Evolutionary conservation across 1,284 basidiomycete genomes (phyloP), one percentile per base, ranked within the genome.

Genomic region (Malassezia cuniculi): DNA sequence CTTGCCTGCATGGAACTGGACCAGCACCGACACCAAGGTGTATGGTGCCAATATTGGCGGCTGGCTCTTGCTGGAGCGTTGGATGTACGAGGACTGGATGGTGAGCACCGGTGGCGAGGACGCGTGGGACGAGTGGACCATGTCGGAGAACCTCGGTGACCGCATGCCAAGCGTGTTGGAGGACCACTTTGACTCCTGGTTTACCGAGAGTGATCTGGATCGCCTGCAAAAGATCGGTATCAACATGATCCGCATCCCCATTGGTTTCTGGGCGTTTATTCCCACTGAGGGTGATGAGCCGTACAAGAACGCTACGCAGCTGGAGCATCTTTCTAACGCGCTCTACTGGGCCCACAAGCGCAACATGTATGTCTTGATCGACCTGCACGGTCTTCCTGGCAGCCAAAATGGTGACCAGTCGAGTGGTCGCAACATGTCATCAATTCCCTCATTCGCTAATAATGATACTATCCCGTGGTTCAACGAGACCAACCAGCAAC

Each of bases 81-180:
- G 70, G 70, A 65, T 70, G 56, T 43, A 60, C 29, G 69, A 70
- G 38, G 66, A 69, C 42, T 70, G 68, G 69, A 65, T 70, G 48
- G 59, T 60, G 30, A 21, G 52, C 16, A 41, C 52, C 21, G 68
- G 55, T 17, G 63, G 67, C 17, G 7, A 47, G 16, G 52, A 68
- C 18, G 50, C 61, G 3, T 58, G 58, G 51, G 70, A 71, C 46
- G 70, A 71, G 54, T 71, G 58, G 57, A 38, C 41, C 6, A 51
- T 70, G 40, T 52, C 59, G 31, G 41, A 59, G 39, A 52, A 28
- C 11, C 52, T 67, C 14, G 68, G 60, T 22, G 52, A 54, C 41
- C 37, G 39, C 18, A 42, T 50, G 27, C 27, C 27, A 7, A 34
- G 41, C 12, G 48, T 50, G 7, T 50, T 70, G 17, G 22, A 41